Evolutionary conservation across 108 stramenopile species (phyloP).

Genomic region (Cyclostephanos tholiformis): DNA sequence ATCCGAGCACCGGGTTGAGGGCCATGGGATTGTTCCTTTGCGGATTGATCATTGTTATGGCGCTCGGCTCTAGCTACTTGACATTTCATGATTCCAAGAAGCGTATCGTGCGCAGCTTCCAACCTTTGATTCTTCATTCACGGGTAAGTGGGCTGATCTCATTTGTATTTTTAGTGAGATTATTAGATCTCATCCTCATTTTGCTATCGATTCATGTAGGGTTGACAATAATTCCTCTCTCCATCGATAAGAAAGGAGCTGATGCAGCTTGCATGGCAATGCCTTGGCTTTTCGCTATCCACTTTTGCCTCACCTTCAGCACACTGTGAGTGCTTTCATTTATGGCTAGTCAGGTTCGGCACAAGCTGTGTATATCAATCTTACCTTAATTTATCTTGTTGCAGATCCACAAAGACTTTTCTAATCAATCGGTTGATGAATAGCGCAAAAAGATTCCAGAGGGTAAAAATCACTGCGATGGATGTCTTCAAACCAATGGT

Average conservation of each 20-base stretch:
- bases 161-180: not conserved
- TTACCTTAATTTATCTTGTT: not conserved
- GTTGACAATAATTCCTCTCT: conserved; percentile 34
- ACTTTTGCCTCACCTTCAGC: conserved; percentile 28
- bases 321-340: conserved; percentile 21
- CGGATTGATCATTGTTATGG: conserved; percentile 24
- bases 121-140: conserved; percentile 58
- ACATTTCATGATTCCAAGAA: conserved; percentile 35
- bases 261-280: conserved; percentile 26
- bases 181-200: not conserved
- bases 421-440: conserved; percentile 18
- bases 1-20: conserved; percentile 13
- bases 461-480: conserved; percentile 48
- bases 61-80: conserved; percentile 49
- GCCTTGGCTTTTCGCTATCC: conserved; percentile 29
- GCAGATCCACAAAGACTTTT: conserved; percentile 26
- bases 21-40: conserved; percentile 15
- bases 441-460: conserved; percentile 27
- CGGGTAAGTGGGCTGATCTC: conserved; percentile 13
- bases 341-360: not conserved
- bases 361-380: not conserved
- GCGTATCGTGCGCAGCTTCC: conserved; percentile 55
- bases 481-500: conserved; percentile 60
- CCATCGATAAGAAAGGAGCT: conserved; percentile 21
- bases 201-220: not conserved